These are phyloP conservation scores for Colletotrichum karsti DNA, from an alignment of 2,329 filamentous ascomycete genomes.

Conservation along the genomic window DNA sequence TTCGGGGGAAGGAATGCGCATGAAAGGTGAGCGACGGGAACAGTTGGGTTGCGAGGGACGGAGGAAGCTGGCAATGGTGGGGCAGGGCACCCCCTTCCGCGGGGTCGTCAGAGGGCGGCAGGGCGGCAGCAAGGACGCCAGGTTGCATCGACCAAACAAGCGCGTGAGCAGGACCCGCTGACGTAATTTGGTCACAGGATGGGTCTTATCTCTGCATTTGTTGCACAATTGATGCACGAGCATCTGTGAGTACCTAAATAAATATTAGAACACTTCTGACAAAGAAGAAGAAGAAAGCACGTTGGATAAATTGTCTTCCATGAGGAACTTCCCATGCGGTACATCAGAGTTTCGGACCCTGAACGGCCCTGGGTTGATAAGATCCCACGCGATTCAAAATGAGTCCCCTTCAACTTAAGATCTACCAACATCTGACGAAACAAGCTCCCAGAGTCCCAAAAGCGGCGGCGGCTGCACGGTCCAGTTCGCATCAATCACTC, in stretches of 20 bases:
- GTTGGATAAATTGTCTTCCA: too few relatives aligned
- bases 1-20: conserved; percentile 10
- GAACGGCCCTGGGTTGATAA: not conserved
- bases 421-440: conserved; percentile 16
- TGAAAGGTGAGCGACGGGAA: conserved; percentile 2
- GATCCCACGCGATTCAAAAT: not conserved
- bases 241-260: not conserved
- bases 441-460: not conserved
- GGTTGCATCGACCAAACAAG: not conserved
- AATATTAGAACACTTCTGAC: not conserved
- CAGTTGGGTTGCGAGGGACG: conserved; percentile 12
- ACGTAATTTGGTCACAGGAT: conserved; percentile 9
- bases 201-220: not conserved
- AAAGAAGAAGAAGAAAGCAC: not conserved
- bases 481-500: not conserved
- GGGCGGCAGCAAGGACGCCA: not conserved
- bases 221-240: not conserved
- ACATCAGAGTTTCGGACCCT: conserved; percentile 3
- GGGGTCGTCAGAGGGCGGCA: conserved; percentile 6
- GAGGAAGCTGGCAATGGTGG: conserved; percentile 15
- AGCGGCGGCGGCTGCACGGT: not conserved
- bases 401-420: not conserved
- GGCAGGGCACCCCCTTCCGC: conserved; percentile 16
- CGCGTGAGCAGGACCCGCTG: conserved; percentile 15
- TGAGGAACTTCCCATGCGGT: too few relatives aligned